These are phyloP conservation scores for Botrytis pseudocinerea DNA, from an alignment of 2,329 filamentous ascomycete species.

Conservation along the genomic window DNA sequence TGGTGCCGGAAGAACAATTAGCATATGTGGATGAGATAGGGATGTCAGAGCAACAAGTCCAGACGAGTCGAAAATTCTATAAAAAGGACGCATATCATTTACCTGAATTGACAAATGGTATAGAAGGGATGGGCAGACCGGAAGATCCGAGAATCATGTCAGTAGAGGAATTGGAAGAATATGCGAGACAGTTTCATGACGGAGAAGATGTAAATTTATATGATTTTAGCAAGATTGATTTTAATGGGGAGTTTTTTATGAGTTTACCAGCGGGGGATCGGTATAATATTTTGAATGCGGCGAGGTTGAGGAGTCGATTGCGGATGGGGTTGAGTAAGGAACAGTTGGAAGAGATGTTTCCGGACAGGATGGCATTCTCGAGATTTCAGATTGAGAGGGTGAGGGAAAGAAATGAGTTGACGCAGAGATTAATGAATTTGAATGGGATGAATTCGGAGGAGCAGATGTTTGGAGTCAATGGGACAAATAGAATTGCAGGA, in stretches of 20 bases:
- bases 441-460: slow-evolving; percentile 84
- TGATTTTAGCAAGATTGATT: slow-evolving; percentile 98
- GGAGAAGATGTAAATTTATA: slow-evolving; percentile 91
- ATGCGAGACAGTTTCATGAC: slow-evolving; percentile 86
- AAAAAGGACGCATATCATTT: slow-evolving; percentile 96
- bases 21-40: slow-evolving; percentile 91
- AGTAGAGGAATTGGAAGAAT: slow-evolving; percentile 88
- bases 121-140: slow-evolving; percentile 82
- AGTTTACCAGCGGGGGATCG: slow-evolving; percentile 86
- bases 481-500: slow-evolving; percentile 69
- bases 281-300: slow-evolving; percentile 97
- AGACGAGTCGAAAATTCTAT: slow-evolving; percentile 73
- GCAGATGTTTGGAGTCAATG: slow-evolving; percentile 58
- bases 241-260: slow-evolving; percentile 91
- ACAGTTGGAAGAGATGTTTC: slow-evolving; percentile 94
- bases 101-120: slow-evolving; percentile 75
- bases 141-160: slow-evolving; percentile 97
- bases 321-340: slow-evolving; percentile 97
- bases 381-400: slow-evolving; percentile 95
- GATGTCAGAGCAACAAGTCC: slow-evolving; percentile 75
- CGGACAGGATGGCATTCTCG: slow-evolving; percentile 95
- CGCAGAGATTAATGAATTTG: slow-evolving; percentile 90
- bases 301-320: slow-evolving; percentile 79
- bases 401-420: slow-evolving; percentile 87
- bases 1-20: slow-evolving; percentile 67